A percentile compares a stretch with the other conserved stretches of the same genome.
phyloP scores from a whole-genome alignment of 139 green algal genomes.

The Picochlorum sp. region DNA sequence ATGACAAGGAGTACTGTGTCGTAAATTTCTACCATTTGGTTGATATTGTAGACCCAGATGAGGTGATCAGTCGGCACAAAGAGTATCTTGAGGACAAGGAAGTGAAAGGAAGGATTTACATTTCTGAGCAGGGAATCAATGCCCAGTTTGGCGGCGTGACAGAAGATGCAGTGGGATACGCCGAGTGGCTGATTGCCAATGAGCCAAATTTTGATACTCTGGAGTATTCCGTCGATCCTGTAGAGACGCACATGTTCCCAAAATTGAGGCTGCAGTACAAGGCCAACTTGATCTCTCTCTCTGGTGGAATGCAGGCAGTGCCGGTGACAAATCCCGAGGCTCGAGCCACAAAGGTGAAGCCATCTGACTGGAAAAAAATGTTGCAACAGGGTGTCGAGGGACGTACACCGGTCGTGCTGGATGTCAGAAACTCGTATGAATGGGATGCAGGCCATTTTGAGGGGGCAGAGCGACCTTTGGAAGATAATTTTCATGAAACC shows the following conservation, averaged over 20 bases:
- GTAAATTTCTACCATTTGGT: slow-evolving; percentile 95
- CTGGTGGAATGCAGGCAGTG: slow-evolving; percentile 58
- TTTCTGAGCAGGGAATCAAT: slow-evolving; percentile 92
- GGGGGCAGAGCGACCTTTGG: slow-evolving; percentile 60
- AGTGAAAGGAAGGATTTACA: slow-evolving; percentile 88
- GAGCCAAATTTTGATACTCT: slow-evolving; percentile 47
- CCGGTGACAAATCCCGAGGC: slow-evolving; percentile 54
- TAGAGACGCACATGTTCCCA: slow-evolving; percentile 63
- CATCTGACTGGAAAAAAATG: slow-evolving; percentile 61
- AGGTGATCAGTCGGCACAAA: slow-evolving; percentile 45
- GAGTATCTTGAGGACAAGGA: slow-evolving; percentile 44
- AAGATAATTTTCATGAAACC: slow-evolving; percentile 86
- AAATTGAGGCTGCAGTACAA: slow-evolving; percentile 73
- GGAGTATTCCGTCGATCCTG: slow-evolving; percentile 34
- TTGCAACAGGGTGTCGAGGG: slow-evolving; percentile 23
- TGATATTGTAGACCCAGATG: slow-evolving; percentile 52
- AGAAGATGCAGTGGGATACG: slow-evolving; percentile 60
- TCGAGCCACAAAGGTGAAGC: slow-evolving; percentile 50
- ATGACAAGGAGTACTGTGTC: slow-evolving; percentile 33
- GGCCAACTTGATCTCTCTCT: slow-evolving; percentile 73
- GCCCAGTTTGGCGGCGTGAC: slow-evolving; percentile 71
- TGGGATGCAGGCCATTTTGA: slow-evolving; percentile 97
- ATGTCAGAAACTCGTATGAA: slow-evolving; percentile 96
- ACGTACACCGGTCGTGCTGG: slow-evolving; percentile 67
- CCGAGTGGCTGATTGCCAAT: slow-evolving; percentile 49